These are phyloP conservation scores for Chaetomium olivaceum DNA, from an alignment of 2,329 filamentous ascomycete species.

Conservation along the genomic window DNA sequence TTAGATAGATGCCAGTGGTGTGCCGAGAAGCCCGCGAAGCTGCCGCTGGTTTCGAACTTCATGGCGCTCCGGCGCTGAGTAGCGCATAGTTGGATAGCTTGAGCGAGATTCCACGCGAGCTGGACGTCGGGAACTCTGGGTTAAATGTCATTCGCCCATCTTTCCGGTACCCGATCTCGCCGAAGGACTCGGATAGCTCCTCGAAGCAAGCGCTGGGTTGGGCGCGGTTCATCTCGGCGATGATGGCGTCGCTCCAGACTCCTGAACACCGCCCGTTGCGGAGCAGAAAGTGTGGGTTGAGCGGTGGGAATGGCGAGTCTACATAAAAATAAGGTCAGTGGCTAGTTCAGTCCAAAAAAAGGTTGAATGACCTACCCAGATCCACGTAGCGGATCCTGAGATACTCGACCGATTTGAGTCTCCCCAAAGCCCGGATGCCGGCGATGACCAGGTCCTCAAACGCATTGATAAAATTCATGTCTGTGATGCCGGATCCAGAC, in stretches of 20 bases:
- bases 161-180: conserved; percentile 59
- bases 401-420: conserved; percentile 60
- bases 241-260: conserved; percentile 70
- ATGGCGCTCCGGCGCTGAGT: conserved; percentile 44
- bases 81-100: conserved; percentile 60
- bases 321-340: not conserved
- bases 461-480: conserved; percentile 69
- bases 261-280: conserved; percentile 63
- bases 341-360: not conserved
- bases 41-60: not conserved
- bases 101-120: conserved; percentile 54
- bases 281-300: conserved; percentile 73
- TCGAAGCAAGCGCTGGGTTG: conserved; percentile 61
- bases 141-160: conserved; percentile 59
- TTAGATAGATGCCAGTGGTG: not conserved
- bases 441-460: conserved; percentile 69
- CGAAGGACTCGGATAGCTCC: conserved; percentile 65
- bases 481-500: conserved; percentile 68
- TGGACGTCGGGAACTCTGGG: conserved; percentile 56
- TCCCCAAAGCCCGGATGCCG: conserved; percentile 60
- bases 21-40: not conserved
- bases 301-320: conserved; percentile 69
- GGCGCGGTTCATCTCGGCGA: conserved; percentile 58
- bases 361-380: conserved; percentile 52
- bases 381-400: conserved; percentile 75